Conservation (phyloP, 345 rosid species). For the Pistacia atlantica region DNA sequence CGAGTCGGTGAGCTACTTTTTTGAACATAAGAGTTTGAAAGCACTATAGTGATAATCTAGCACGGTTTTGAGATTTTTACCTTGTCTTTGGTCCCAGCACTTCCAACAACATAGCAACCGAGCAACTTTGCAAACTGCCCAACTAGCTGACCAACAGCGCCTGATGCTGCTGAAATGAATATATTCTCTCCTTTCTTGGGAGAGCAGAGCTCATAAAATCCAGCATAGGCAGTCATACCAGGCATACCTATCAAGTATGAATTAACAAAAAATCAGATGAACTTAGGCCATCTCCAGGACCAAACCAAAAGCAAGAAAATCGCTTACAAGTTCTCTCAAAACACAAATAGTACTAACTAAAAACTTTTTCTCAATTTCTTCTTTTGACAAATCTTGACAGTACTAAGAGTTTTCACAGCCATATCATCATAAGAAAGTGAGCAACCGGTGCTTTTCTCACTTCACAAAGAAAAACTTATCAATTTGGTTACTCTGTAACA, state of each 20-base stretch:
- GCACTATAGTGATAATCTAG: background rate
- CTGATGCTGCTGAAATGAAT: slow-evolving; percentile 69
- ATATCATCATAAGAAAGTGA: no score
- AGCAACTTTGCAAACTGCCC: slow-evolving; percentile 61
- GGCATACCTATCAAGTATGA: slow-evolving; percentile 43
- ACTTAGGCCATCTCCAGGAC: background rate
- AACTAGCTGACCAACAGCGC: slow-evolving; percentile 75
- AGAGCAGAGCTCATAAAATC: slow-evolving; percentile 49
- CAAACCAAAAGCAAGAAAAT: no score
- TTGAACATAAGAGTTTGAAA: no score
- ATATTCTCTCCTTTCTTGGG: slow-evolving; percentile 66
- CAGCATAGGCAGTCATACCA: slow-evolving; percentile 64
- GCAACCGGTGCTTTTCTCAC: no score
- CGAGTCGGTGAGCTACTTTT: no score
- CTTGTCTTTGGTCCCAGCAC: slow-evolving; percentile 34
- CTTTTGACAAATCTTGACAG: no score
- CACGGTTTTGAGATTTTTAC: background rate
- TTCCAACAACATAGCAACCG: slow-evolving; percentile 72
- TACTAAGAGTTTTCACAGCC: no score
- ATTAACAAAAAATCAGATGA: background rate
- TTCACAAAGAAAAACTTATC: no score
- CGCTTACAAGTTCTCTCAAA: no score
- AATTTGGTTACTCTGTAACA: no score
- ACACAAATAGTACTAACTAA: no score
- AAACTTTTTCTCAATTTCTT: no score